Conservation (phyloP, 2,329 filamentous ascomycete genomes). For the Colletotrichum sublineola region DNA sequence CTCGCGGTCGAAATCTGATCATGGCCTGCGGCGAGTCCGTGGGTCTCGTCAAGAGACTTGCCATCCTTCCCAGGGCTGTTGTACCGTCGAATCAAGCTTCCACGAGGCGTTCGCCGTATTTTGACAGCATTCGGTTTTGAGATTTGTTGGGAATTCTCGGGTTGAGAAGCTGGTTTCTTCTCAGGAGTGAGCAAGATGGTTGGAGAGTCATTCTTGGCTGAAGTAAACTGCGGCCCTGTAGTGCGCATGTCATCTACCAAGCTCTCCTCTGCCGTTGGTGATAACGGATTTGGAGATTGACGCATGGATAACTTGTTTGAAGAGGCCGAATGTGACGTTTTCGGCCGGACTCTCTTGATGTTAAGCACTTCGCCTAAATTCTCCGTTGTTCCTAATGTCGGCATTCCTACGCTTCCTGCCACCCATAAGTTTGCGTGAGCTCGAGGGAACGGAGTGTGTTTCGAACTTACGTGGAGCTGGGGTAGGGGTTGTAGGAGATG, state of each 20-base stretch:
- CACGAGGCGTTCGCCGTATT: neutral
- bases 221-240: neutral
- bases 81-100: neutral
- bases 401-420: slow-evolving; percentile 35
- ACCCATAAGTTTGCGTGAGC: slow-evolving; percentile 28
- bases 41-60: neutral
- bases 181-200: neutral
- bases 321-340: slow-evolving; percentile 42
- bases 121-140: neutral
- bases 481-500: slow-evolving; percentile 55
- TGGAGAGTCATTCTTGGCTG: neutral
- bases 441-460: neutral
- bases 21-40: too few relatives aligned
- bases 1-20: neutral
- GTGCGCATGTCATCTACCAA: slow-evolving; percentile 26
- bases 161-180: neutral
- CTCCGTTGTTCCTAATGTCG: slow-evolving; percentile 9
- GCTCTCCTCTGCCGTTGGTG: slow-evolving; percentile 50
- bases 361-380: slow-evolving; percentile 34
- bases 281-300: slow-evolving; percentile 44
- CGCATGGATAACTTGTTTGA: slow-evolving; percentile 33
- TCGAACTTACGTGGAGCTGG: slow-evolving; percentile 46
- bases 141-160: neutral
- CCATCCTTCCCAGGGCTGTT: neutral
- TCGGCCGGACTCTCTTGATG: slow-evolving; percentile 42